Percentiles rank a stretch among this genome's conserved stretches.
Conservation (phyloP, 2,329 filamentous ascomycete species). For the Fusarium sp. region DNA sequence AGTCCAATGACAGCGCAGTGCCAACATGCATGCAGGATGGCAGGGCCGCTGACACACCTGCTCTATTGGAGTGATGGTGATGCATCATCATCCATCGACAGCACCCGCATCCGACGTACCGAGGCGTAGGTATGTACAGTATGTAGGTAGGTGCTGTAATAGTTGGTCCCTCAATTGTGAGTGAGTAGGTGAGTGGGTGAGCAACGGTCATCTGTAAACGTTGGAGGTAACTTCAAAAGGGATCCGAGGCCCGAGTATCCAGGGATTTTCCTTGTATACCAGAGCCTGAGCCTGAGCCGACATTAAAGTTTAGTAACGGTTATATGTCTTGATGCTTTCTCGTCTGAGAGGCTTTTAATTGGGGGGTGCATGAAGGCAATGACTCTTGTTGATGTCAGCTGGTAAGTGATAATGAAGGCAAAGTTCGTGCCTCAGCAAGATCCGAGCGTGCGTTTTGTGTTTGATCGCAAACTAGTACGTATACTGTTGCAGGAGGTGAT, state of each 20-base stretch:
- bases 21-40: slow-evolving; percentile 14
- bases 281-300: slow-evolving; percentile 13
- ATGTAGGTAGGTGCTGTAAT: too few relatives aligned
- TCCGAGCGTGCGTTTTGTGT: slow-evolving; percentile 32
- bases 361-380: slow-evolving; percentile 32
- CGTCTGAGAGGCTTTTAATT: slow-evolving; percentile 14
- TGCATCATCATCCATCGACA: too few relatives aligned
- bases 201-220: slow-evolving; percentile 15
- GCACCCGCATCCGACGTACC: slow-evolving; percentile 20
- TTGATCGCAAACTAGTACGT: not conserved
- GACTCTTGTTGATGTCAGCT: slow-evolving; percentile 33
- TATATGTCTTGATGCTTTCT: not conserved
- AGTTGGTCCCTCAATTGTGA: slow-evolving; percentile 1
- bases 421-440: slow-evolving; percentile 28
- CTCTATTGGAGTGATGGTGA: slow-evolving; percentile 27
- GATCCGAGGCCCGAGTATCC: slow-evolving; percentile 15
- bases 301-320: not conserved
- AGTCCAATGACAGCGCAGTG: slow-evolving; percentile 33
- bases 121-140: too few relatives aligned
- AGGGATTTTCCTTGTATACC: slow-evolving; percentile 22
- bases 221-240: slow-evolving; percentile 5
- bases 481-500: too few relatives aligned
- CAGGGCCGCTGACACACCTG: slow-evolving; percentile 34
- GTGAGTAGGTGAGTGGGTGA: not conserved
- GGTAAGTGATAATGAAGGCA: too few relatives aligned